These are phyloP conservation scores for Dunaliella primolecta DNA, from an alignment of 139 green algal genomes.

Conservation along the genomic window DNA sequence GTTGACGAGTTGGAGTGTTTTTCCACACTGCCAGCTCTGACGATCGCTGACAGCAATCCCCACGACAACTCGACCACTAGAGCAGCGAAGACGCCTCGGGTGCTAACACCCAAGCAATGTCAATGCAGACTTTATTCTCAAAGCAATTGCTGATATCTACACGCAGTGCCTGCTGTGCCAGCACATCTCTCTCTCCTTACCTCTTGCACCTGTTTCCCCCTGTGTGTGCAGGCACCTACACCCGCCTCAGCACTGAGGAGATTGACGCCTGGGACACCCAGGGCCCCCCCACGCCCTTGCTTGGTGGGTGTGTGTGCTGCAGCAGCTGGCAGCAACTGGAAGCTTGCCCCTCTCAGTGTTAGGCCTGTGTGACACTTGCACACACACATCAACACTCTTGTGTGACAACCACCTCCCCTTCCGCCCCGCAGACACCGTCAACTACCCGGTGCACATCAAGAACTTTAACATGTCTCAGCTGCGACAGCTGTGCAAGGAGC, in stretches of 20 bases:
- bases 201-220: neutral
- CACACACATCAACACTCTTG: neutral
- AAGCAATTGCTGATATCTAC: too few relatives aligned
- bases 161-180: too few relatives aligned
- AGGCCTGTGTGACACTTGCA: neutral
- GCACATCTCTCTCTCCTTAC: too few relatives aligned
- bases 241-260: constrained; percentile 63
- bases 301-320: constrained; percentile 47
- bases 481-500: constrained; percentile 91
- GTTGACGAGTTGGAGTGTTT: too few relatives aligned
- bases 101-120: too few relatives aligned
- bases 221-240: neutral
- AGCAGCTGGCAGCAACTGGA: neutral
- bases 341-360: neutral
- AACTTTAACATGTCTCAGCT: constrained; percentile 86
- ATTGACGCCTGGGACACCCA: constrained; percentile 67
- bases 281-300: constrained; percentile 84
- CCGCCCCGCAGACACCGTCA: constrained; percentile 80
- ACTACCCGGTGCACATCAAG: constrained; percentile 97
- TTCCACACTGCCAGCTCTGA: too few relatives aligned
- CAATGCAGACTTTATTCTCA: too few relatives aligned
- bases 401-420: neutral
- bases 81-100: too few relatives aligned
- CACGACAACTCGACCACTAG: too few relatives aligned
- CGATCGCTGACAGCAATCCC: too few relatives aligned